Base-by-base conservation (phyloP, 1,284 basidiomycete genomes). In the Meira nashicola region DNA sequence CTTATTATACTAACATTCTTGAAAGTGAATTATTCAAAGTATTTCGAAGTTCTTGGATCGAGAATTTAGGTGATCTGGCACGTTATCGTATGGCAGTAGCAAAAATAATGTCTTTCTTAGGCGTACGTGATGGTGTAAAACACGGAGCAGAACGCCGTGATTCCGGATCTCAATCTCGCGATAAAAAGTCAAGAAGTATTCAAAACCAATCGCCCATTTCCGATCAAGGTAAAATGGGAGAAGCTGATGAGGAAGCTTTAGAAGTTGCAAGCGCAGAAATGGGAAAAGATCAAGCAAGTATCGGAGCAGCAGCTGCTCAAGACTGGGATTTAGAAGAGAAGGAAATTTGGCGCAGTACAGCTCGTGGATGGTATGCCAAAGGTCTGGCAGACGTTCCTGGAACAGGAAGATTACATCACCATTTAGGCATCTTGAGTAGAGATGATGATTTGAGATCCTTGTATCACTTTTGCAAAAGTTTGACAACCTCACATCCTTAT, bases 81-180 rank as follows among this genome's bases (percentile, higher is more conserved):
- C 83, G 93, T 28, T 97, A 95, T 77, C 85, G 90, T 52, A 94
- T 97, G 90, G 88, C 89, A 2, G 89, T 95, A n/a, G 89, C 83
- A 9, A 48, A 48, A 23, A 12, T 48, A 2, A 25, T 48, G 14
- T 15, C 46, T 14, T 33, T 33, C 28, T 33, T 33, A 8, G 28
- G 28, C 28, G 28, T 33, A 4, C 28, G 28, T 33, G 28, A 33
- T 33, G 15, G 43, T 46, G 43, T 23, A 46, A 23, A 8, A 23
- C 23, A 37, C 14, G 25, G 48, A 50, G 23, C 17, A 28, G 8
- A 50, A 19, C 15, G 55, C 60, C 55, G 57, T 65, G 15, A 12
- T 21, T 12, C n/a, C 6, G 48, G 43, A 38, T 14, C 21, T 15
- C 47, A 38, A 41, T n/a, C 12, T 23, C 39, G 21, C 12, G 21